Conservation (phyloP, 495 filamentous ascomycete species). For the Podospora tetraspora region DNA sequence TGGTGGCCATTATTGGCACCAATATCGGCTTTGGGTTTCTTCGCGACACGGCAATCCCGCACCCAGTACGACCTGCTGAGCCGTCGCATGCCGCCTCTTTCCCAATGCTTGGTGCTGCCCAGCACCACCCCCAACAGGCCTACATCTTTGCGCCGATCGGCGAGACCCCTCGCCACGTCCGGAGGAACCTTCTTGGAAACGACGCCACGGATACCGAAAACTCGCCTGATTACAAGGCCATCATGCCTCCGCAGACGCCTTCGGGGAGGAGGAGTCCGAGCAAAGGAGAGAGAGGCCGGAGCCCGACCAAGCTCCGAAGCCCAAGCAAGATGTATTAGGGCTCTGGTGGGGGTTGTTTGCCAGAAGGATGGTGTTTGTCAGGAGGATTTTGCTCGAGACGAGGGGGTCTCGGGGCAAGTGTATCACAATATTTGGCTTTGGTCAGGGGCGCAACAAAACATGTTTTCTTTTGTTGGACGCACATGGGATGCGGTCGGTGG, state of each 20-base stretch:
- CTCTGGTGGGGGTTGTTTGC: neutral
- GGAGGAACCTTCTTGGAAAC: constrained; percentile 29
- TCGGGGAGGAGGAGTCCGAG: constrained; percentile 38
- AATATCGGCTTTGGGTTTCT: constrained; percentile 50
- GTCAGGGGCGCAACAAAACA: neutral
- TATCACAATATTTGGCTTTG: neutral
- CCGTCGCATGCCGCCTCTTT: constrained; percentile 29
- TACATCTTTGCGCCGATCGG: constrained; percentile 41
- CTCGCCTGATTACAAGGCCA: constrained; percentile 30
- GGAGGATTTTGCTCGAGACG: neutral
- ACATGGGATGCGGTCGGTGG: neutral
- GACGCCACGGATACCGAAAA: constrained; percentile 42
- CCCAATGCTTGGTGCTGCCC: constrained; percentile 24
- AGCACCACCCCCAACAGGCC: constrained; percentile 33
- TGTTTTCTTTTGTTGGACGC: neutral
- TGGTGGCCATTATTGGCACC: constrained; percentile 50
- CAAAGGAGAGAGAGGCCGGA: constrained; percentile 40
- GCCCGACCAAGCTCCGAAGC: constrained; percentile 38
- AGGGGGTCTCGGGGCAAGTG: neutral
- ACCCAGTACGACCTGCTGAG: constrained; percentile 17
- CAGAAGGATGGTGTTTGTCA: too few species aligned
- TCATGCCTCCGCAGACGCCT: constrained; percentile 39
- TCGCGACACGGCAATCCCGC: constrained; percentile 24
- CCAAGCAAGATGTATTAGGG: constrained; percentile 36
- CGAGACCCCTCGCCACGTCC: constrained; percentile 39